Evolutionary conservation across 495 filamentous ascomycete species (phyloP), one percentile per base, ranked within the genome.

Genomic region (Cenococcum geophilum): DNA sequence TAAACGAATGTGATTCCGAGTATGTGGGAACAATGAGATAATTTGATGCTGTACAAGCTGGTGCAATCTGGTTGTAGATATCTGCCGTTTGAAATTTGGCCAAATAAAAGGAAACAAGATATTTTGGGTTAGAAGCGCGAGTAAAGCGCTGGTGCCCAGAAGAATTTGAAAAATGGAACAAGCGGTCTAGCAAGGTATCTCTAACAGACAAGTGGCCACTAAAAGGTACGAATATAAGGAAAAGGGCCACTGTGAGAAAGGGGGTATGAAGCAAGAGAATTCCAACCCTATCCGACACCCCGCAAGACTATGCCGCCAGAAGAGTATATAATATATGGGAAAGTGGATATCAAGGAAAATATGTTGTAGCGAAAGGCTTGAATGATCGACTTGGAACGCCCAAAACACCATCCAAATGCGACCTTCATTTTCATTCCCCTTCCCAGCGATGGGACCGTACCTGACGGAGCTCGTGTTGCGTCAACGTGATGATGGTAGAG

Each of bases 371-470:
- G 36, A 45, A 55, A 23, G 43, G 22, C 11, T 55, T 25, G 8
- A 64, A 64, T 37, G 51, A 60, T 60, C 56, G 57, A 56, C 43
- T 14, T 50, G 57, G 32, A 65, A 65, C 63, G 58, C 63, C 63
- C 11, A 61, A 61, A 65, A 65, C 63, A 65, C 63, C 63, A 60
- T 53, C 63, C 32, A 54, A 58, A 61, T 65, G 63, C 63, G 63
- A 47, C 56, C 37, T 42, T 56, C 49, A 58, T 57, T 45, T 54
- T 32, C 49, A 21, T 53, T 37, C 54, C 21, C 22, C 51, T 54
- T 53, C 35, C 32, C 27, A 12, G 21, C 18, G 54, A 57, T 35
- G 54, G 25, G 23, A 23, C 49, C 49, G 49, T 52, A n/a, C 49
- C 49, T 42, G 35, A 57, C 21, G 36, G 55, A n/a, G 53, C 32